Evolutionary conservation across 2,329 filamentous ascomycete genomes (phyloP).

Genomic region (Hypoxylon sp.): DNA sequence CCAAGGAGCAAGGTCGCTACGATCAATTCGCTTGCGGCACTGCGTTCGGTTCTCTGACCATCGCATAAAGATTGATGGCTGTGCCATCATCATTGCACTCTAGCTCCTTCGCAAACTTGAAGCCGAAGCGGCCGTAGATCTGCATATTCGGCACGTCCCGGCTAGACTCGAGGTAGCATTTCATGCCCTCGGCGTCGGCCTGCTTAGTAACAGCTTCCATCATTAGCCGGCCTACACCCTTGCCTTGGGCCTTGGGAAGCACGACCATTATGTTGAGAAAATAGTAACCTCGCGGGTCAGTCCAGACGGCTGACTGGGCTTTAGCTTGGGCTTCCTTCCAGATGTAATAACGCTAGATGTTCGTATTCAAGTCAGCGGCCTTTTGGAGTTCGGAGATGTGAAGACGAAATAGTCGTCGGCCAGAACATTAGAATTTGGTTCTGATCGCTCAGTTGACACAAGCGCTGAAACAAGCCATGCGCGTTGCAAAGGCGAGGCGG

Average conservation of each 20-base stretch:
- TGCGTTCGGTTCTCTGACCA: conserved; percentile 59
- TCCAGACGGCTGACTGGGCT: conserved; percentile 74
- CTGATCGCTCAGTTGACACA: conserved; percentile 41
- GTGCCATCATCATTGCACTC: conserved; percentile 74
- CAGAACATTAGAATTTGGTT: conserved; percentile 20
- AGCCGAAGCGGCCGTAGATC: conserved; percentile 79
- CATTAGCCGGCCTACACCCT: conserved; percentile 74
- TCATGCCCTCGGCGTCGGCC: conserved; percentile 74
- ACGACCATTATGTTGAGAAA: conserved; percentile 84
- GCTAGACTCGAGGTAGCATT: conserved; percentile 79
- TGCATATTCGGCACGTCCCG: conserved; percentile 75
- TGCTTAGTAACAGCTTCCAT: conserved; percentile 72
- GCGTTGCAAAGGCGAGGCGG: conserved; percentile 19
- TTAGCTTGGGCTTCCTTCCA: conserved; percentile 77
- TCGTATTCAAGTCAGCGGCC: conserved; percentile 39
- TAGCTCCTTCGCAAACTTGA: conserved; percentile 74
- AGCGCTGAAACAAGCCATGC: conserved; percentile 42
- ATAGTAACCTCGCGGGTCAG: conserved; percentile 75
- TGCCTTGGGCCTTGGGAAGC: conserved; percentile 72
- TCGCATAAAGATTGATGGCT: conserved; percentile 64
- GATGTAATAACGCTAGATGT: conserved; percentile 72
- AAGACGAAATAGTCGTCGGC: conserved; percentile 12
- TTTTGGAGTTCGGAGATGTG: conserved; percentile 13
- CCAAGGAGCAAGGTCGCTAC: not conserved
- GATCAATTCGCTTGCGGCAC: conserved; percentile 35